Evolutionary conservation across 768 basidiomycete genomes (phyloP), one percentile per base, ranked within the genome.

Genomic region (Psilocybe tampanensis): DNA sequence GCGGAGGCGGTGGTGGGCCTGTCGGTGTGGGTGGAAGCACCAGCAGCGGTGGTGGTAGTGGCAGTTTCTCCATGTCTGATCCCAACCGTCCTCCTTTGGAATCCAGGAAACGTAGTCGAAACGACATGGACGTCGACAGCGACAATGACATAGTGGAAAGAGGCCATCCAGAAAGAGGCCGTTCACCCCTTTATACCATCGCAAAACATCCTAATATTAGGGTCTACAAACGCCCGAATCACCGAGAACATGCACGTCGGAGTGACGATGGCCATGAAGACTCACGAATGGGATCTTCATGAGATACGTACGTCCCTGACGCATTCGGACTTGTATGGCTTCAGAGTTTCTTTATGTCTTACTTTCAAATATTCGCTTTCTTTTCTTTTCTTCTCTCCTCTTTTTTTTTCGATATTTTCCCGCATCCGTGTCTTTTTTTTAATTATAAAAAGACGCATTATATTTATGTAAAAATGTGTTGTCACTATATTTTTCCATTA

Each of bases 51-150:
- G 56, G 56, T 29, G 67, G 72, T 63, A 69, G 70, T 61, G 70
- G 67, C 64, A 69, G 64, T 62, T 72, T 68, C 50, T 58, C 68
- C 57, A 58, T 68, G 59, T 66, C 75, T 61, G 77, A 77, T 64
- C 79, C 75, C 68, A 54, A 34, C 29, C 58, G 52, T 19, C 70
- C 75, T 54, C 61, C 71, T 66, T 62, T 73, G 65, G 82, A 81
- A 45, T 68, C 78, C 39, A 81, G 83, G 68, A 88, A 86, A 67
- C 79, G 86, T 54, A 77, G 73, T 60, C 77, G 84, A 57, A 80
- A 80, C 48, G 86, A 88, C 52, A 84, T 86, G 84, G 86, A 89
- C 41, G 75, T 81, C 47, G 85, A 86, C 54, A 81, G 72, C 44
- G 81, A 80, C 24, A 75, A 80, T 73, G 81, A 82, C 68, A 76